These are phyloP conservation scores for Rhynchospora pubera DNA, from an alignment of 176 grass and related monocot species.

Conservation along the genomic window DNA sequence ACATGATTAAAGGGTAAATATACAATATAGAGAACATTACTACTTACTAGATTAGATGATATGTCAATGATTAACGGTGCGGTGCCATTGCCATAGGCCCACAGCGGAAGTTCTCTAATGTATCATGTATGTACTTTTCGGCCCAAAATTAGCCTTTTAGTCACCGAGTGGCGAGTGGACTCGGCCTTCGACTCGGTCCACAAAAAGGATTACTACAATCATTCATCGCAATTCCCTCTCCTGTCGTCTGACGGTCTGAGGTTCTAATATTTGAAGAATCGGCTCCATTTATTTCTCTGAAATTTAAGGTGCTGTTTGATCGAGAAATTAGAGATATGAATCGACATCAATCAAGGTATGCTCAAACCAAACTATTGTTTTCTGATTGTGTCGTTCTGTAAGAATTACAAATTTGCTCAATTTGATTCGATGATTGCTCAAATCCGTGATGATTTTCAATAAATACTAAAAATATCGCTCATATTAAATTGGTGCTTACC, in stretches of 20 bases:
- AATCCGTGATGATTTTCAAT: not conserved
- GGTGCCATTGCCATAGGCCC: too few species aligned
- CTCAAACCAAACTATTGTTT: not conserved
- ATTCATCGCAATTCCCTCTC: not conserved
- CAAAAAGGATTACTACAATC: not conserved
- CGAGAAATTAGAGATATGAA: not conserved
- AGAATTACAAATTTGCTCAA: not conserved
- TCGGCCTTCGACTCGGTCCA: not conserved
- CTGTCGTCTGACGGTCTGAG: not conserved
- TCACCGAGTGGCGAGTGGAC: not conserved
- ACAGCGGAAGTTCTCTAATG: too few species aligned
- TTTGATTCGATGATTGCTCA: not conserved
- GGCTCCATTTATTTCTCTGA: not conserved
- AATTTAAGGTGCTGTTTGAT: not conserved
- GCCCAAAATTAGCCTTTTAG: not conserved
- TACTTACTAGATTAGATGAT: too few species aligned
- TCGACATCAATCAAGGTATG: not conserved
- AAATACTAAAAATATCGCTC: not conserved
- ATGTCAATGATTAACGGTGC: too few species aligned
- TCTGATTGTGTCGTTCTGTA: not conserved
- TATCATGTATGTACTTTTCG: too few species aligned
- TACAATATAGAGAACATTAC: too few species aligned
- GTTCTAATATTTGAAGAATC: not conserved
- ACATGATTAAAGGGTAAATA: too few species aligned
- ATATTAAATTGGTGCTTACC: not conserved